These are phyloP conservation scores for Xylaria palmicola DNA, from an alignment of 495 filamentous ascomycete genomes.

Conservation along the genomic window DNA sequence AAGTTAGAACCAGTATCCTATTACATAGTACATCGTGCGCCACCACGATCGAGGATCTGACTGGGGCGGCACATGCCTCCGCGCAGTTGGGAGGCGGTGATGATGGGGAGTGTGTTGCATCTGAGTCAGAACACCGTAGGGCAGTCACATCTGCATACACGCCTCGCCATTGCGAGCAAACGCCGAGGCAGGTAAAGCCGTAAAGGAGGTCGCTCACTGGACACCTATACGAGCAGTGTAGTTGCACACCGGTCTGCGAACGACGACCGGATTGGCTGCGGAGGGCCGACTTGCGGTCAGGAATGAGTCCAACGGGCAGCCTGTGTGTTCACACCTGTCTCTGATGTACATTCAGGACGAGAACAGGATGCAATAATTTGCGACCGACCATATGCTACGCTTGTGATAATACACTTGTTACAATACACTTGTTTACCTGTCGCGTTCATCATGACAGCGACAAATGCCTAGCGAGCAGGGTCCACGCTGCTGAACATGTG, in stretches of 20 bases:
- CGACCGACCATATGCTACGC: conserved; percentile 3
- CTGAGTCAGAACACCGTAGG: conserved; percentile 31
- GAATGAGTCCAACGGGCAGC: conserved; percentile 13
- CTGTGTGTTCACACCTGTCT: conserved; percentile 1
- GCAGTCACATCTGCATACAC: conserved; percentile 6
- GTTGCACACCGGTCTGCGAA: conserved; percentile 27
- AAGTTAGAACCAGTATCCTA: conserved; percentile 1
- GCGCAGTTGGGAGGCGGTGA: conserved; percentile 19
- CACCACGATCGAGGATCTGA: conserved; percentile 8
- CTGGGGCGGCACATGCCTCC: conserved; percentile 4
- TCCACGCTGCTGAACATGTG: neutral
- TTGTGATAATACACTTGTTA: conserved; percentile 12
- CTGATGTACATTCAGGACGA: neutral
- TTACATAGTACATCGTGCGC: conserved; percentile 3
- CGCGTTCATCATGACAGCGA: neutral
- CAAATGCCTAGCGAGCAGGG: neutral
- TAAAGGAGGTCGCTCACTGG: conserved; percentile 10
- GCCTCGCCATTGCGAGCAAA: conserved; percentile 21
- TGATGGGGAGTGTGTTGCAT: conserved; percentile 28
- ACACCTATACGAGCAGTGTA: conserved; percentile 25
- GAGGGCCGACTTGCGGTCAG: conserved; percentile 30
- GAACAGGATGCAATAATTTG: conserved; percentile 10
- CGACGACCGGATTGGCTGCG: conserved; percentile 29
- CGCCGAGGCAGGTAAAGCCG: conserved; percentile 19
- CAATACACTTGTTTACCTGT: conserved; percentile 3